Evolutionary conservation across 306 rosid species (phyloP).

Genomic region (Prunus persica): DNA sequence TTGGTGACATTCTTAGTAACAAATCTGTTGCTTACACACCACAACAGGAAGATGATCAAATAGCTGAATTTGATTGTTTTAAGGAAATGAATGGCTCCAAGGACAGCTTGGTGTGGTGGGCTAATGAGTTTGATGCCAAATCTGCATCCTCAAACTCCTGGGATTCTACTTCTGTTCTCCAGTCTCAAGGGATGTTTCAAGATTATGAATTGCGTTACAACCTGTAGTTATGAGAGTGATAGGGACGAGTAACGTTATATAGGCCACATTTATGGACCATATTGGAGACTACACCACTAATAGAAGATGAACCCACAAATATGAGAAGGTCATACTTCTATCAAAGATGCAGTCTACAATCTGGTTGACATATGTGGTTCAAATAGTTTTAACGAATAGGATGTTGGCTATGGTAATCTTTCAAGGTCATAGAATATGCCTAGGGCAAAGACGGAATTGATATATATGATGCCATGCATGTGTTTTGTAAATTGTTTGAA

Average conservation of each 20-base stretch:
- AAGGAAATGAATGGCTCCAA: conserved; percentile 55
- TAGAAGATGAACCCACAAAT: conserved; percentile 1
- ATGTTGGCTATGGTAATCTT: conserved; percentile 15
- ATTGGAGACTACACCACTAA: neutral
- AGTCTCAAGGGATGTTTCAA: conserved; percentile 58
- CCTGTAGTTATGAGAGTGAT: conserved; percentile 26
- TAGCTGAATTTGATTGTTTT: conserved; percentile 65
- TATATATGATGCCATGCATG: conserved; percentile 6
- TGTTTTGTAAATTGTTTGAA: conserved; percentile 65
- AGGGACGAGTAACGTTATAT: neutral
- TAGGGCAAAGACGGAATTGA: conserved; percentile 6
- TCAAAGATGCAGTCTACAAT: neutral
- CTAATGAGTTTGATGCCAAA: conserved; percentile 53
- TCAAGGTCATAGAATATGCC: conserved; percentile 36
- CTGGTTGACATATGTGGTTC: neutral
- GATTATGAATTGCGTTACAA: conserved; percentile 69
- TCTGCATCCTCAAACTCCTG: conserved; percentile 71
- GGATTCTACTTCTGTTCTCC: conserved; percentile 67
- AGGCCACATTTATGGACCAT: neutral
- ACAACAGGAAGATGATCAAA: conserved; percentile 20
- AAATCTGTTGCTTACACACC: conserved; percentile 35
- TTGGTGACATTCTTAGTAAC: conserved; percentile 51
- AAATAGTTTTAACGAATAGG: conserved; percentile 7
- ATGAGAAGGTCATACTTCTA: neutral
- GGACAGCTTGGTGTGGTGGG: conserved; percentile 74